Evolutionary conservation across 768 basidiomycete genomes (phyloP).

Genomic region (Suillus luteus): DNA sequence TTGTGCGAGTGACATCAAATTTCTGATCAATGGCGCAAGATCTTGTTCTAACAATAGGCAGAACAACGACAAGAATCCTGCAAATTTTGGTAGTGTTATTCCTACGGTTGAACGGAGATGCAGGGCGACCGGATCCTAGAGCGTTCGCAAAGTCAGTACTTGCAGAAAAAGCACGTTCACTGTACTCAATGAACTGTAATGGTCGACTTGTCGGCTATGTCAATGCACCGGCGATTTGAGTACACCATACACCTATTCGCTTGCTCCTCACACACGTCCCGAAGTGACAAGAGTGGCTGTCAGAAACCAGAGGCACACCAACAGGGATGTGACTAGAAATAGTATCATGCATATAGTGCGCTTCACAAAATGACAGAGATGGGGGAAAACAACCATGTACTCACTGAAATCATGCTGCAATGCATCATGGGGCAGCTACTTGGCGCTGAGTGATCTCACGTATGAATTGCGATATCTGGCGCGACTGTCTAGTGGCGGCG

Average conservation of each 20-base stretch:
- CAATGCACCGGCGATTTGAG: background rate
- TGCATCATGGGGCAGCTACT: background rate
- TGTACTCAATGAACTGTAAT: background rate
- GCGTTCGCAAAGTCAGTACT: background rate
- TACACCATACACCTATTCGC: background rate
- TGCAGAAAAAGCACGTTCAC: background rate
- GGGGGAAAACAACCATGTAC: background rate
- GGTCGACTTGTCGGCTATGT: background rate
- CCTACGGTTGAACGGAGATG: background rate
- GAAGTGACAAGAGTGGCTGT: background rate
- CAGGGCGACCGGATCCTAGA: background rate
- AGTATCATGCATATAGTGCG: background rate
- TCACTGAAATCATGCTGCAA: background rate
- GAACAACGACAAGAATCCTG: background rate
- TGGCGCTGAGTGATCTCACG: background rate
- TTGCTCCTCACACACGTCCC: background rate
- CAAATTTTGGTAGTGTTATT: background rate
- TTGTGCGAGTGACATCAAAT: background rate
- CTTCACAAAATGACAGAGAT: background rate
- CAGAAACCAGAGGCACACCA: background rate
- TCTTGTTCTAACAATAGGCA: conserved; percentile 1
- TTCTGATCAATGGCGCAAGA: background rate
- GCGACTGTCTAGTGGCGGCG: background rate
- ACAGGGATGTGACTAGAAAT: background rate
- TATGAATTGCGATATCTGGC: background rate